Percentiles rank a stretch among this genome's conserved stretches.
Conservation (phyloP, 2,329 filamentous ascomycete species). For the Cercospora sp. region DNA sequence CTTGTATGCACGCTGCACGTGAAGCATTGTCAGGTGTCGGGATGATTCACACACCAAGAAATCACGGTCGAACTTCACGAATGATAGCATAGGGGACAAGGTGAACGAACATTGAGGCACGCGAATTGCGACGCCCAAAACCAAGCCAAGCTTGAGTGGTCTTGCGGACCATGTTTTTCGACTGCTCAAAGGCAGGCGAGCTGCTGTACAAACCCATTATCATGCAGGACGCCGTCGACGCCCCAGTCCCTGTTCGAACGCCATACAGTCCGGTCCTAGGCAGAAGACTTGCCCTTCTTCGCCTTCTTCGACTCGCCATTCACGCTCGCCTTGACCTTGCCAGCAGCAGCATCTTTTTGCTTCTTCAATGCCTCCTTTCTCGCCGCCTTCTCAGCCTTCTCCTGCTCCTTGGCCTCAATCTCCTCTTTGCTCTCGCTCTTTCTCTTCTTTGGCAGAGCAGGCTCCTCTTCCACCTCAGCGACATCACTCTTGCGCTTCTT, state of each 20-base stretch:
- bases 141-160: constrained; percentile 17
- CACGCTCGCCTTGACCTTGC: constrained; percentile 12
- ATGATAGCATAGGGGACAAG: background rate
- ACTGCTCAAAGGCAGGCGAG: background rate
- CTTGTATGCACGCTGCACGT: no score
- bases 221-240: background rate
- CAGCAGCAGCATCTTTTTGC: constrained; percentile 31
- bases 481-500: constrained; percentile 30
- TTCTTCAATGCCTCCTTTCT: constrained; percentile 33
- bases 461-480: constrained; percentile 24
- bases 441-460: constrained; percentile 33
- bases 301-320: constrained; percentile 21
- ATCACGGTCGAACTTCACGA: background rate
- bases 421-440: constrained; percentile 33
- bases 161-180: constrained; percentile 11
- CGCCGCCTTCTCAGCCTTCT: constrained; percentile 31
- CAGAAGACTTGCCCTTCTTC: constrained; percentile 18
- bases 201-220: constrained; percentile 2
- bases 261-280: background rate
- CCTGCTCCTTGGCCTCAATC: constrained; percentile 23
- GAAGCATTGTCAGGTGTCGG: no score
- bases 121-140: constrained; percentile 15
- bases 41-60: no score
- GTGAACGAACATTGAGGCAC: constrained; percentile 8
- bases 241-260: background rate